Evolutionary conservation across 2,329 filamentous ascomycete genomes (phyloP).

Genomic region (Coniochaeta prunicola): DNA sequence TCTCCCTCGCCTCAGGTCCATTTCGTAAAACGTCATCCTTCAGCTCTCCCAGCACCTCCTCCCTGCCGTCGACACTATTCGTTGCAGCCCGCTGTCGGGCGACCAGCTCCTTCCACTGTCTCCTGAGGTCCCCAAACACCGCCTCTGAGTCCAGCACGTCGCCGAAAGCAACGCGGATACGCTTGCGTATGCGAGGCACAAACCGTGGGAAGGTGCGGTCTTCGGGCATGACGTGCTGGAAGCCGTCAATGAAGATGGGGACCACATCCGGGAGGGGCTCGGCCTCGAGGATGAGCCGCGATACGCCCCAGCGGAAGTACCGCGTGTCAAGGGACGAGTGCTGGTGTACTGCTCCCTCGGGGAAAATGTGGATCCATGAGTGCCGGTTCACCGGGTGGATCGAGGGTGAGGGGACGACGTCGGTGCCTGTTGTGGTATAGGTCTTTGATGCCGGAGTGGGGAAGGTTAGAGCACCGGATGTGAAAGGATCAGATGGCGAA

Average conservation of each 20-base stretch:
- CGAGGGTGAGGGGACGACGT: slow-evolving; percentile 64
- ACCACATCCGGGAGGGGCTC: slow-evolving; percentile 83
- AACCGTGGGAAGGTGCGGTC: slow-evolving; percentile 71
- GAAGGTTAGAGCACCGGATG: slow-evolving; percentile 39
- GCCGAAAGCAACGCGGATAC: slow-evolving; percentile 70
- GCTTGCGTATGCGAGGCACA: slow-evolving; percentile 66
- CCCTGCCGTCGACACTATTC: slow-evolving; percentile 20
- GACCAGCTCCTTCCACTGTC: slow-evolving; percentile 65
- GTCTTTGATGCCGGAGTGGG: background rate
- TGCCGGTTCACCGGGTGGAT: slow-evolving; percentile 62
- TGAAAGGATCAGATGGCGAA: slow-evolving; percentile 37
- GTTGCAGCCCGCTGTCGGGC: slow-evolving; percentile 34
- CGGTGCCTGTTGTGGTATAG: slow-evolving; percentile 54
- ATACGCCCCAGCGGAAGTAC: slow-evolving; percentile 98
- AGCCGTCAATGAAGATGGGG: slow-evolving; percentile 91
- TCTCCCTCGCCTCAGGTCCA: slow-evolving; percentile 64
- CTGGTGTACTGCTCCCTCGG: slow-evolving; percentile 92
- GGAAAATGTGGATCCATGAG: slow-evolving; percentile 92
- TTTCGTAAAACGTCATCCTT: slow-evolving; percentile 61
- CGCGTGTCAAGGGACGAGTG: slow-evolving; percentile 70
- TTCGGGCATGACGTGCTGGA: slow-evolving; percentile 84
- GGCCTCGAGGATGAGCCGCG: slow-evolving; percentile 82
- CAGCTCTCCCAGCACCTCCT: slow-evolving; percentile 43
- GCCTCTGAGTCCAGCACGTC: slow-evolving; percentile 66
- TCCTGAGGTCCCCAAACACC: slow-evolving; percentile 70